A percentile compares a stretch with the other conserved stretches of the same genome.
Conservation (phyloP, 2,329 filamentous ascomycete genomes). For the Ophiostoma sp. region DNA sequence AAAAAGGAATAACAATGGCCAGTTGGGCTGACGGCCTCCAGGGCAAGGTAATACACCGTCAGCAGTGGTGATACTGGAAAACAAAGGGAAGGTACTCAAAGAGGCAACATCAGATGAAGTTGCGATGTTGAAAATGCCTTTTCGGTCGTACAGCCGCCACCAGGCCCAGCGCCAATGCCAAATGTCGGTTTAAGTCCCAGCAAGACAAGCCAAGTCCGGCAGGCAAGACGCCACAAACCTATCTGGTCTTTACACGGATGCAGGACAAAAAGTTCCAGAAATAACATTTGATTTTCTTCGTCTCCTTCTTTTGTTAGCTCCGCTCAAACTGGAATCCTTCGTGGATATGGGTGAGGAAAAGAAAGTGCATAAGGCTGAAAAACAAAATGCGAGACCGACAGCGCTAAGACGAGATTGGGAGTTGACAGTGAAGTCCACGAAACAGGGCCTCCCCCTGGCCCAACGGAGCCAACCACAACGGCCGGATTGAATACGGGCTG, state of each 20-base stretch:
- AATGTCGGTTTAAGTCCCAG: not conserved
- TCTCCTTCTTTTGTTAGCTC: not conserved
- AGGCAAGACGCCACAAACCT: not conserved
- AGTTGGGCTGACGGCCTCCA: not conserved
- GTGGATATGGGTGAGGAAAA: not conserved
- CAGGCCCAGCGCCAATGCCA: not conserved
- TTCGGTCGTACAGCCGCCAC: not conserved
- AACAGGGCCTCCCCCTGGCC: not conserved
- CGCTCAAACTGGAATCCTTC: not conserved
- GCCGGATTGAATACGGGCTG: not conserved
- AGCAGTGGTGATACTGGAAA: not conserved
- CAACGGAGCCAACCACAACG: constrained; percentile 1
- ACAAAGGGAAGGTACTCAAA: not conserved
- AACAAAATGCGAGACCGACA: not conserved
- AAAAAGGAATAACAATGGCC: not conserved
- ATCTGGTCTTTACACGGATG: not conserved
- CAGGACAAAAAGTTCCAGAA: not conserved
- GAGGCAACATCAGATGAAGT: not conserved
- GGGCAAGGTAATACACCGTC: not conserved
- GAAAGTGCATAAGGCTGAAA: not conserved
- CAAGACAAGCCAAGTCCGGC: not conserved
- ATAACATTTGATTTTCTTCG: not conserved
- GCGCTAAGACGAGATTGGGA: not conserved
- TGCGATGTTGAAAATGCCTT: not conserved
- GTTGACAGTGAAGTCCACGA: not conserved